Base-by-base conservation (phyloP, 495 filamentous ascomycete species). In the Podospora australis region DNA sequence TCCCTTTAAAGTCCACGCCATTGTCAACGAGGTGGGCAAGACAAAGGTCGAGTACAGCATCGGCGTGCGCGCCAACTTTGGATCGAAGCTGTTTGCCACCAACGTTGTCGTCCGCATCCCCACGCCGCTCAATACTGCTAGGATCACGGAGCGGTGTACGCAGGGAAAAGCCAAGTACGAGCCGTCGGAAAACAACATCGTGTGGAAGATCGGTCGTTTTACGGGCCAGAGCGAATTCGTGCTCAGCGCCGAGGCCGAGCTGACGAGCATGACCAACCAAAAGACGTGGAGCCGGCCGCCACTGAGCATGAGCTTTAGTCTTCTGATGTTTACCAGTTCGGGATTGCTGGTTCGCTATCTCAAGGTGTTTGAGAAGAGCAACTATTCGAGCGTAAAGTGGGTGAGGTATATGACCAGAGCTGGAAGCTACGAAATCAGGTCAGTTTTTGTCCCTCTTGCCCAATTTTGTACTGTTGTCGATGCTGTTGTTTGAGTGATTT, bases 341-440 rank as follows among this genome's bases (percentile, higher is more conserved):
- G 94, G 92, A 13, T 65, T 99, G 57, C 62, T 99, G 54, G 94
- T 99, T 41, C 70, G 94, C 34, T 99, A 99, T 68, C 70, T 99
- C 49, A 99, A 99, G 72, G 94, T 99, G 21, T 99, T 99, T 71
- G 94, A 99, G 77, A 99, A 99, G 81, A 88, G 77, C 63, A 96
- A 97, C 69, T 99, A 99, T 63, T 90, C 85, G 48, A 94, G 87
- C 56, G 94, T 99, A 8, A 99, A 99, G 63, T 99, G 94, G 94
- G 94, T 99, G 55, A 72, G 94, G 58, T 99, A 99, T 69, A 99
- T 99, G 94, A 99, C 94, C 23, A 78, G 94, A 39, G 94, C 91
- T 14, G 86, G 86, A 13, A 84, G 78, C 62, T 90, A 88, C 64
- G 86, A 88, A 65, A 88, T 87, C 45, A 66, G 84, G 79, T 87